Evolutionary conservation across 1,139 yeast species (phyloP).

Genomic region (Candida sp.): DNA sequence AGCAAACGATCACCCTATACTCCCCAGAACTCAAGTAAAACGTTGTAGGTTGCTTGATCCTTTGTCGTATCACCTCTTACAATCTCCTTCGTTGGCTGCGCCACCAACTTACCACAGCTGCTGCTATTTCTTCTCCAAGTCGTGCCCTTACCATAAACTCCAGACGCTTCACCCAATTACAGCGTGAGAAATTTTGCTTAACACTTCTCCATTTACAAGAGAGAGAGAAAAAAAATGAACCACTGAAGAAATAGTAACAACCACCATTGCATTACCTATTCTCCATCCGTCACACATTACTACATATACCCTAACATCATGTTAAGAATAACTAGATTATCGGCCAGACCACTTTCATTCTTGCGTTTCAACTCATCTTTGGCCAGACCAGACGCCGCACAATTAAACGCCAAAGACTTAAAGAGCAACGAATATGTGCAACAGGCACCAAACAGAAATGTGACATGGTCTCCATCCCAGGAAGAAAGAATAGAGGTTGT

Average conservation of each 20-base stretch:
- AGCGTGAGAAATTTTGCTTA: constrained; percentile 6
- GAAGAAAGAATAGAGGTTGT: constrained; percentile 62
- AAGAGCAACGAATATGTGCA: constrained; percentile 35
- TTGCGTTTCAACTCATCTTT: constrained; percentile 8
- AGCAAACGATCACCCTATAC: too few species aligned
- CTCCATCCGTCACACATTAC: background rate
- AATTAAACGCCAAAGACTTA: constrained; percentile 41
- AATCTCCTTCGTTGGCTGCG: too few species aligned
- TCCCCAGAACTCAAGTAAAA: too few species aligned
- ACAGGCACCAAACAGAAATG: constrained; percentile 80
- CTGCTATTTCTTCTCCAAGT: background rate
- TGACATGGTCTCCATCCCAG: constrained; percentile 77
- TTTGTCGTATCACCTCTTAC: too few species aligned
- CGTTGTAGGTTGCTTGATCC: too few species aligned
- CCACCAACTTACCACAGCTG: background rate
- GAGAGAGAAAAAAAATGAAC: background rate
- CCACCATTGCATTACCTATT: background rate
- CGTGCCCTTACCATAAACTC: background rate
- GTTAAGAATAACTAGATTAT: constrained; percentile 6
- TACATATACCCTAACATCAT: background rate
- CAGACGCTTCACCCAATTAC: background rate
- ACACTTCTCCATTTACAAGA: background rate
- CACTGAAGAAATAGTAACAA: background rate
- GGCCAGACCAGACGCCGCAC: constrained; percentile 14
- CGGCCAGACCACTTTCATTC: constrained; percentile 4